These are phyloP conservation scores for Verruconis gallopava DNA, from an alignment of 2,329 filamentous ascomycete genomes.

Conservation along the genomic window DNA sequence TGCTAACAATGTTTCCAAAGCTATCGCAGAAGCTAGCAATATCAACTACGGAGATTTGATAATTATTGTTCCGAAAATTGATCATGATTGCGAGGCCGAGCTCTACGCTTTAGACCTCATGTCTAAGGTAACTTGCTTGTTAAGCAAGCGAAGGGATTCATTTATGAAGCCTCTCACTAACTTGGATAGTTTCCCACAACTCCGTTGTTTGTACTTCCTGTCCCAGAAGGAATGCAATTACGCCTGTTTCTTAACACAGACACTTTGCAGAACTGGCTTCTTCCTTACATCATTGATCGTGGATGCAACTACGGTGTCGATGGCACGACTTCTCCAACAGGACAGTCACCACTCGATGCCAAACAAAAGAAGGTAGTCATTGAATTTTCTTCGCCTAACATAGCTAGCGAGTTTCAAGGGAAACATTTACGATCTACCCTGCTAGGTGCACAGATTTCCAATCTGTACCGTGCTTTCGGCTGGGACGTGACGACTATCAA, in stretches of 20 bases:
- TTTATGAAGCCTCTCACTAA: slow-evolving; percentile 1
- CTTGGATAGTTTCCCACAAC: slow-evolving; percentile 49
- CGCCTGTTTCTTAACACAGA: slow-evolving; percentile 53
- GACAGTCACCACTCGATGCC: slow-evolving; percentile 36
- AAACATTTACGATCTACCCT: slow-evolving; percentile 56
- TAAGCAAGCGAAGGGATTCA: too few relatives aligned
- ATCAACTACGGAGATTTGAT: slow-evolving; percentile 20
- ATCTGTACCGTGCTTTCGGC: slow-evolving; percentile 44
- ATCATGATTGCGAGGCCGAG: slow-evolving; percentile 15
- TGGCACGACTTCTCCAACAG: slow-evolving; percentile 32
- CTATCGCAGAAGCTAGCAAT: slow-evolving; percentile 20
- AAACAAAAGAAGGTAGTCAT: slow-evolving; percentile 47
- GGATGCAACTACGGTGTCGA: slow-evolving; percentile 43
- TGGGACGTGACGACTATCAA: slow-evolving; percentile 52
- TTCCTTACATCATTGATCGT: slow-evolving; percentile 49
- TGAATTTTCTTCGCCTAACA: slow-evolving; percentile 65
- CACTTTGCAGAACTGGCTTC: slow-evolving; percentile 44
- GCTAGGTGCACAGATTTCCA: slow-evolving; percentile 48
- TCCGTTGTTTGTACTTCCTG: slow-evolving; percentile 51
- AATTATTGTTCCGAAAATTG: slow-evolving; percentile 18
- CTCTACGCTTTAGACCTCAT: slow-evolving; percentile 15
- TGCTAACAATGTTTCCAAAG: slow-evolving; percentile 14
- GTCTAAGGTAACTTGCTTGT: slow-evolving; percentile 14
- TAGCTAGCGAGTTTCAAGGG: slow-evolving; percentile 57
- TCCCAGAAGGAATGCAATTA: slow-evolving; percentile 47